Base-by-base conservation (phyloP, 768 basidiomycete genomes). In the Auricularia sp. region DNA sequence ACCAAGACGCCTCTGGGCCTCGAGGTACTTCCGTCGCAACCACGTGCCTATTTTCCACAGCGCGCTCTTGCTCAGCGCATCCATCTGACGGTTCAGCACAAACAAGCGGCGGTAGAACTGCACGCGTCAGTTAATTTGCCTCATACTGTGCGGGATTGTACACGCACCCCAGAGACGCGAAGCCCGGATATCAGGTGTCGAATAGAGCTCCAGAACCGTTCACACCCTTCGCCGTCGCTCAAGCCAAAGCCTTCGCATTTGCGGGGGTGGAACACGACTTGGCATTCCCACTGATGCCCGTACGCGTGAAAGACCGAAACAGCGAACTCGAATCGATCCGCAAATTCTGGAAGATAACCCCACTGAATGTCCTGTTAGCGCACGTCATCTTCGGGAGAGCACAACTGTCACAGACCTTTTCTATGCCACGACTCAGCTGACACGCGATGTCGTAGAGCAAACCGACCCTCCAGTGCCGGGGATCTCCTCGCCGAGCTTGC, bases 241-340 rank as follows among this genome's bases (percentile, higher is more conserved):
- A 77, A 47, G 0, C 77, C 76, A 36, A 76, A 64, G 6, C 75
- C 74, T 10, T 39, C 7, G 6, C 65, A 39, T 23, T 76, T 61
- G 7, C 74, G 68, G 1, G 73, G 77, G 54, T 76, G 75, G 61
- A 76, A 77, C 0, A 72, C 51, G 1, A 79, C 62, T 42, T 76
- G 75, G 61, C 75, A 76, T 2, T 73, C 66, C 76, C 74, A 78
- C 61, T 76, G 71, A 61, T 78, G 77, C 16, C 72, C 74, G 62
- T 76, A 78, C 0, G 74, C 75, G 65, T 80, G 78, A 73, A 79
- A 74, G 1, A 74, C 76, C 6, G 71, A 72, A 0, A 75, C 76
- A 0, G 71, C 72, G 47, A 77, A 77, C 0, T 39, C 16, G 1
- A 79, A 7, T 0, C 74, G 68, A 2, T 59, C 44, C 1, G 58